These are phyloP conservation scores for Verticillium dahliae DNA, from an alignment of 2,329 filamentous ascomycete genomes.

Conservation along the genomic window DNA sequence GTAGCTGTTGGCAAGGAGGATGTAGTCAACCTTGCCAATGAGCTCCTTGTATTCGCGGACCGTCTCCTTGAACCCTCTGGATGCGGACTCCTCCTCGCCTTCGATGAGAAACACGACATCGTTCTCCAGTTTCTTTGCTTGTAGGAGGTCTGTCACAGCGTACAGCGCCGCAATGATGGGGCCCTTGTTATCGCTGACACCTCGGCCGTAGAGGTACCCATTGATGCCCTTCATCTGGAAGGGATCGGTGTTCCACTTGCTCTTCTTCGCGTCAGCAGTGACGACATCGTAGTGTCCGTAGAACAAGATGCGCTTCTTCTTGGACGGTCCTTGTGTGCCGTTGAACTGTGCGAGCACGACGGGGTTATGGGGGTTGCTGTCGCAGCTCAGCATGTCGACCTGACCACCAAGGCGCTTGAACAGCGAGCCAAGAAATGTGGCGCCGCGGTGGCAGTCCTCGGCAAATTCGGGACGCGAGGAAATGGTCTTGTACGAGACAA, in stretches of 20 bases:
- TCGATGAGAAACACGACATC: conserved; percentile 94
- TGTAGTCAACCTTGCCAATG: conserved; percentile 90
- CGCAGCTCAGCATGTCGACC: conserved; percentile 83
- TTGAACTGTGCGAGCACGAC: conserved; percentile 89
- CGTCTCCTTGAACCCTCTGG: conserved; percentile 80
- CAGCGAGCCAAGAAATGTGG: conserved; percentile 80
- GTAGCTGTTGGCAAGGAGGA: conserved; percentile 94
- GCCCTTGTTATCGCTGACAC: conserved; percentile 97
- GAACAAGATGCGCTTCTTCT: conserved; percentile 83
- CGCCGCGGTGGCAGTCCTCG: conserved; percentile 87
- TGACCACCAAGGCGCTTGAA: conserved; percentile 89
- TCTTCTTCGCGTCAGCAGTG: conserved; percentile 72
- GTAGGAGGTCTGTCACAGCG: conserved; percentile 81
- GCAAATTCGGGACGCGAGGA: conserved; percentile 81
- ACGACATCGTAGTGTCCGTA: conserved; percentile 99
- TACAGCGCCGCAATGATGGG: conserved; percentile 92
- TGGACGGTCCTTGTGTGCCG: conserved; percentile 57
- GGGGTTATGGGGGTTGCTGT: conserved; percentile 68
- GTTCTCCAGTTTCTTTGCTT: conserved; percentile 75
- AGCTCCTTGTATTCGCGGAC: conserved; percentile 73
- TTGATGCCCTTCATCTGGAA: conserved; percentile 86
- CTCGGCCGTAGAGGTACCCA: conserved; percentile 89
- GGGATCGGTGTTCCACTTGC: conserved; percentile 81
- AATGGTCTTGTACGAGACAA: conserved; percentile 87
- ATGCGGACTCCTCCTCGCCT: conserved; percentile 93